Evolutionary conservation across 1,284 basidiomycete genomes (phyloP).

Genomic region (Anthracocystis setariae): DNA sequence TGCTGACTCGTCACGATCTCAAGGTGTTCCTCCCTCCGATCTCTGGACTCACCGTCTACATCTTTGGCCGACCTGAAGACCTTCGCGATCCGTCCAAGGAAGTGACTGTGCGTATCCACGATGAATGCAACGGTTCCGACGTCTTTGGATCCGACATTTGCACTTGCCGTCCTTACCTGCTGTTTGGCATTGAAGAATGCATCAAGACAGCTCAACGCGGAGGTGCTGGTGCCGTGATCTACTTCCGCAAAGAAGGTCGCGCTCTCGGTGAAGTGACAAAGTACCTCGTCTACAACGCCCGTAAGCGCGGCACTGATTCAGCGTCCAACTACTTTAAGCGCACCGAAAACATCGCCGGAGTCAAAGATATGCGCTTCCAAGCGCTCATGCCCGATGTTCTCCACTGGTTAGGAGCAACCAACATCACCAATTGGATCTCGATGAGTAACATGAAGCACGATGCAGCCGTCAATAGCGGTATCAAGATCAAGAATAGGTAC

Average conservation of each 20-base stretch:
- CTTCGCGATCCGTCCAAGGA: slow-evolving; percentile 72
- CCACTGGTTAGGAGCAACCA: slow-evolving; percentile 60
- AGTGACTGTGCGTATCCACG: slow-evolving; percentile 89
- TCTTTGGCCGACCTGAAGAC: slow-evolving; percentile 73
- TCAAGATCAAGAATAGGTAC: slow-evolving; percentile 75
- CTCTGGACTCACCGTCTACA: slow-evolving; percentile 89
- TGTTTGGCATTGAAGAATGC: slow-evolving; percentile 92
- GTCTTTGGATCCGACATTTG: slow-evolving; percentile 90
- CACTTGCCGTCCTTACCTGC: slow-evolving; percentile 88
- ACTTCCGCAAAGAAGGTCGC: slow-evolving; percentile 93
- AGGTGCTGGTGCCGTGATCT: slow-evolving; percentile 90
- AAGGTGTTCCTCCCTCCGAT: slow-evolving; percentile 96
- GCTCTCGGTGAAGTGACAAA: slow-evolving; percentile 82
- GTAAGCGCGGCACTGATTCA: slow-evolving; percentile 90
- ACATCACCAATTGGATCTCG: slow-evolving; percentile 71
- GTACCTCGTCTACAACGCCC: slow-evolving; percentile 82
- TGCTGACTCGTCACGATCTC: slow-evolving; percentile 92
- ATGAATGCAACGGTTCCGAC: slow-evolving; percentile 88
- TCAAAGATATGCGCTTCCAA: slow-evolving; percentile 71
- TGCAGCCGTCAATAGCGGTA: slow-evolving; percentile 80
- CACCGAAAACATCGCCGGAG: slow-evolving; percentile 91
- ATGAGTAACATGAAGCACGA: slow-evolving; percentile 98
- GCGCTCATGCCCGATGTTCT: slow-evolving; percentile 95
- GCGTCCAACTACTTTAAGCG: slow-evolving; percentile 94
- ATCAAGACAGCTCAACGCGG: slow-evolving; percentile 85